Evolutionary conservation across 2,329 filamentous ascomycete genomes (phyloP), one percentile per base, ranked within the genome.

Genomic region (Trichoderma lentiforme): DNA sequence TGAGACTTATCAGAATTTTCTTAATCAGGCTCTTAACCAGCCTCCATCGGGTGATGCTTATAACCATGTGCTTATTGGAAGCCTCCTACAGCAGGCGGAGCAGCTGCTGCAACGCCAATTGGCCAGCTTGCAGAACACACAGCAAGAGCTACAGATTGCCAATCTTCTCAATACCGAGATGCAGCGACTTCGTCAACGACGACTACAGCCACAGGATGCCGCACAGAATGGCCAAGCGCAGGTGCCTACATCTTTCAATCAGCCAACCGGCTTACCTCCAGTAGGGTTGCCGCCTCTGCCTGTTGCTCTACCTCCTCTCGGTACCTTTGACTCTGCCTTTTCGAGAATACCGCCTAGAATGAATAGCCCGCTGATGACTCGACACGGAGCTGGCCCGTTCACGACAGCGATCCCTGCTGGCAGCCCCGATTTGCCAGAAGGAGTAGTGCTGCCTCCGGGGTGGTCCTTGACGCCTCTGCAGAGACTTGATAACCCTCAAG

Each of bases 101-200:
- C 87, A 90, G 70, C 88, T 92, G 69, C 85, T 96, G 28, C 85
- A 90, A 75, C 87, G 89, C 70, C 92, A 95, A 77, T 85, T 93
- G 39, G 85, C 88, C 61, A 83, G 82, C 56, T 83, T 95, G 21
- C 88, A 90, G 60, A 78, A 87, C 39, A 88, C 89, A 18, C 88
- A 92, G 65, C 87, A 91, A 39, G 92, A 96, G 78, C 79, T 95
- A 5, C 86, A 89, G 62, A 82, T 88, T n/a, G 83, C 94, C n/a
- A 87, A 91, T 67, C 82, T 89, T 18, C 84, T 96, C 73, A 87
- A 92, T 73, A 82, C 83, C 24, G 93, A 96, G 79, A 80, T 96
- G 64, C 84, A 88, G 39, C 87, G 91, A 73, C 83, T 95, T 69
- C 89, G 91, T 28, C 85, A 84, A 73, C 74, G 82, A 51, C 86